Base-by-base conservation (phyloP, 495 filamentous ascomycete species). In the Aspergillus diversus region DNA sequence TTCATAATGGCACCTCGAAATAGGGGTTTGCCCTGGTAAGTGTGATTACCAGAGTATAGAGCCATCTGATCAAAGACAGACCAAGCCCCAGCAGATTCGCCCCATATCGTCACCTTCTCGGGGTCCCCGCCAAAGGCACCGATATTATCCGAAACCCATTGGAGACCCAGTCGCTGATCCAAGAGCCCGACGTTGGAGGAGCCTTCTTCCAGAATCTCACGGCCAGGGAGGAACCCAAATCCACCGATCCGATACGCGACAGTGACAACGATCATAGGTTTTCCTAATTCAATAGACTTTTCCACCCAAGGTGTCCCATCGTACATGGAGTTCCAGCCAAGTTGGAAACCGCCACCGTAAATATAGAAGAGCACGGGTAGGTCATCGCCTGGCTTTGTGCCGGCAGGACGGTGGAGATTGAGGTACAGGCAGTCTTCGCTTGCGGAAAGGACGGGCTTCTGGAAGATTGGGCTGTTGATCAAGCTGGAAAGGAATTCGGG, bases 41-140 rank as follows among this genome's bases (percentile, higher is more conserved):
- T 37, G 33, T 55, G 4, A 39, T 55, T 55, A 0, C 53, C 53
- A 55, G 53, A n/a, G 17, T 55, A 37, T 17, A 55, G 17, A 5
- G 53, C 53, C 53, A 55, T 55, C 12, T 55, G 53, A 37, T 55
- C 53, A 55, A 55, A 55, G 16, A 55, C 53, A n/a, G 53, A 55
- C 53, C 53, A 55, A 57, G 35, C 42, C 59, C 57, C 73, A 66
- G 89, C 88, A 31, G 85, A 89, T 67, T 90, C 86, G 53, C 88
- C 47, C 47, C 47, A 50, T 50, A 90, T 87, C 17, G 87, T 90
- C 21, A 91, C 87, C 51, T 83, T 73, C 56, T 83, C 85, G 0
- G 81, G 77, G 63, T 85, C 79, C 8, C 84, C 84, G 4, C 83
- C 84, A 64, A 86, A 86, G 0, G 68, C 72, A 11, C 70, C 66